A percentile compares a stretch with the other conserved stretches of the same genome.
Evolutionary conservation across 2,329 filamentous ascomycete species (phyloP).

Genomic region (Alternaria sp.): DNA sequence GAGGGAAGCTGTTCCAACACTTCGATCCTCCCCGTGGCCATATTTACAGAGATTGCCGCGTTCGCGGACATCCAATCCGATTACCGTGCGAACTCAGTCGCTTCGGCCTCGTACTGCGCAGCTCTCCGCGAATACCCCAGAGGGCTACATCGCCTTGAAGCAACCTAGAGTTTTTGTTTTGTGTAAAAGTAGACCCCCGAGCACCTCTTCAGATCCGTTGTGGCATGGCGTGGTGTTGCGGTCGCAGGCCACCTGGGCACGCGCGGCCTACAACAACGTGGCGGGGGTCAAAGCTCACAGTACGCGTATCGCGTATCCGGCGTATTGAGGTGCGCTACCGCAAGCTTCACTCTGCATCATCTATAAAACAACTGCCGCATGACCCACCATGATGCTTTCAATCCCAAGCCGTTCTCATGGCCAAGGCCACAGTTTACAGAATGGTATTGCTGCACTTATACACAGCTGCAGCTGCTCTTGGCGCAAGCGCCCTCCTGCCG

Average conservation of each 20-base stretch:
- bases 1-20: no score
- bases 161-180: background rate
- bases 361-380: background rate
- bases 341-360: background rate
- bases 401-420: background rate
- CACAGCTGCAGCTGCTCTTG: background rate
- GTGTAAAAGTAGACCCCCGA: background rate
- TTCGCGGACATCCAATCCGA: no score
- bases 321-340: background rate
- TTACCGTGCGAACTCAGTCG: no score
- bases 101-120: no score
- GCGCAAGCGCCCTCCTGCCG: background rate
- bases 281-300: background rate
- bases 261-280: background rate
- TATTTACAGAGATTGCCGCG: no score
- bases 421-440: background rate
- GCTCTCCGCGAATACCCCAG: no score
- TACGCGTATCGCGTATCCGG: background rate
- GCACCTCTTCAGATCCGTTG: background rate
- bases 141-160: no score
- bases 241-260: background rate
- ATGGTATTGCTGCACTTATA: background rate
- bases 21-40: no score
- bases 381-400: background rate
- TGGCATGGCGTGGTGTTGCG: background rate